Conservation (phyloP, 305 asterid species). For the Solanum hybrid region DNA sequence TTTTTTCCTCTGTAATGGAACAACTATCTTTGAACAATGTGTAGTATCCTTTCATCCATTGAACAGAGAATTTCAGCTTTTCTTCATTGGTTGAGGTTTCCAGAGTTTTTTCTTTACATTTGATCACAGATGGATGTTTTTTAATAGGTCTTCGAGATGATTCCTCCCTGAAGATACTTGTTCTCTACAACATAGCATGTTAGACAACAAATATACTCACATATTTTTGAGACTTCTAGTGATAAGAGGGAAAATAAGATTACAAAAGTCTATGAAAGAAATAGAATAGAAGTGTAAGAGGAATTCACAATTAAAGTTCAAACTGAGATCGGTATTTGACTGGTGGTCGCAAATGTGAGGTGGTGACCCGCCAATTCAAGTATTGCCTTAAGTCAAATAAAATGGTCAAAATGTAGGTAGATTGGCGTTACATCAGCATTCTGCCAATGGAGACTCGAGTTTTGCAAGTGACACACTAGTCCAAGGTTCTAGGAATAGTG, state of each 20-base stretch:
- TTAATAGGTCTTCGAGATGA: background rate
- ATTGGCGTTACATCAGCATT: background rate
- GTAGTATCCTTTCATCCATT: background rate
- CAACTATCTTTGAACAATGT: background rate
- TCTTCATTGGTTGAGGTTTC: background rate
- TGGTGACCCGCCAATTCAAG: background rate
- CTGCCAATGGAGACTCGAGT: background rate
- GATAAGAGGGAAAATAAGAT: too few relatives aligned
- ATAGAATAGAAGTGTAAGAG: too few relatives aligned
- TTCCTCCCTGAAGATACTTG: background rate
- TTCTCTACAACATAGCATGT: background rate
- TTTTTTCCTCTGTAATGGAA: background rate
- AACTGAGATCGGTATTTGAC: background rate
- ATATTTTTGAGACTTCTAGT: too few relatives aligned
- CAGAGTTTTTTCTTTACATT: background rate
- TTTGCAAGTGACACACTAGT: background rate
- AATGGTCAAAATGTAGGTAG: background rate
- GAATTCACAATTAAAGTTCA: background rate
- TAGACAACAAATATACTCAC: background rate
- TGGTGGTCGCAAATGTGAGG: background rate
- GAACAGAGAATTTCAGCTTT: background rate
- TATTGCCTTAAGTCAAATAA: background rate
- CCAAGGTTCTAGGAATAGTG: background rate
- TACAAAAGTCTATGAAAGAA: background rate
- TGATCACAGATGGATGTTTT: background rate